Conservation (phyloP, 176 grass and related monocot genomes). For the Oryza australiensis region DNA sequence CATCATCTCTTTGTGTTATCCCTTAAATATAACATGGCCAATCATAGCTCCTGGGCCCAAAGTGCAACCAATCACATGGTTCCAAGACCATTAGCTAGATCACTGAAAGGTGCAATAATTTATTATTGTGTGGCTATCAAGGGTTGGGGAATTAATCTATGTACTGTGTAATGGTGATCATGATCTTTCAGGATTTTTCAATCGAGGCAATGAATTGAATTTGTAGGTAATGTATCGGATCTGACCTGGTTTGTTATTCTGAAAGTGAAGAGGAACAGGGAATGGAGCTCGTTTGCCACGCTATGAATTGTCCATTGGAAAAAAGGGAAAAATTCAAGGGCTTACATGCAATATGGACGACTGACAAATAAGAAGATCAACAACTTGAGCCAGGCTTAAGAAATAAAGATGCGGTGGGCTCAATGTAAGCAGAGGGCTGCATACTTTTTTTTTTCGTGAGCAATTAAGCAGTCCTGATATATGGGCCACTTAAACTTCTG, state of each 20-base stretch:
- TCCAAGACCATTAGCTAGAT: slow-evolving; percentile 24
- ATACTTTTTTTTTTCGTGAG: background rate
- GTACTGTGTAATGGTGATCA: slow-evolving; percentile 1
- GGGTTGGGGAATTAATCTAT: background rate
- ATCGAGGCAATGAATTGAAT: background rate
- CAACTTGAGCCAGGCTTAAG: background rate
- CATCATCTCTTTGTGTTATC: slow-evolving; percentile 49
- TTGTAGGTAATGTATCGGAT: background rate
- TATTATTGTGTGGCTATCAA: slow-evolving; percentile 41
- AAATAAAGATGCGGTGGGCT: slow-evolving; percentile 33
- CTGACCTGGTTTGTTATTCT: background rate
- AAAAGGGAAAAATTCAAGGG: background rate
- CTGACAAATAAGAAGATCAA: slow-evolving; percentile 4
- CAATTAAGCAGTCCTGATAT: background rate
- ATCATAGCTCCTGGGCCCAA: slow-evolving; percentile 48
- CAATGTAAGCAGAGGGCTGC: slow-evolving; percentile 1
- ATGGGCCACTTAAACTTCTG: slow-evolving; percentile 20
- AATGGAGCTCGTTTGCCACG: background rate
- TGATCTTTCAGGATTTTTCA: background rate
- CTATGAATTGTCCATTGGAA: background rate
- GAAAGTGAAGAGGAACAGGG: background rate
- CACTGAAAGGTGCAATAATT: slow-evolving; percentile 40
- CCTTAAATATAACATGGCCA: slow-evolving; percentile 50
- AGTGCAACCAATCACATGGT: slow-evolving; percentile 54
- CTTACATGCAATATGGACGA: slow-evolving; percentile 27